Evolutionary conservation across 2,329 filamentous ascomycete genomes (phyloP).

Genomic region (Epichloe festucae): DNA sequence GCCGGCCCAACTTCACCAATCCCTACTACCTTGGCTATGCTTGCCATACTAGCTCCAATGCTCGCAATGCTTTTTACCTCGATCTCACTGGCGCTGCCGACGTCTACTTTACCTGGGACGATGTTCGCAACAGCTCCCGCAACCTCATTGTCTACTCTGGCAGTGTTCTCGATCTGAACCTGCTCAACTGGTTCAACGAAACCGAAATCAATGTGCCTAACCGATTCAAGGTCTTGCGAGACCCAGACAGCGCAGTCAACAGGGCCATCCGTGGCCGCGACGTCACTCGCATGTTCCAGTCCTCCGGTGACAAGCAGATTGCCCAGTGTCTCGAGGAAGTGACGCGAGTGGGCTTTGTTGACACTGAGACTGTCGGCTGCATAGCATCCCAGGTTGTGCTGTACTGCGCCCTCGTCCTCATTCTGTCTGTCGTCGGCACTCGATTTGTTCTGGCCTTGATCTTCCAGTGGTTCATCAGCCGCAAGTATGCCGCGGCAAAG

Average conservation of each 20-base stretch:
- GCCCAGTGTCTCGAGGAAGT: conserved; percentile 85
- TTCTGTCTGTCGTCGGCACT: conserved; percentile 72
- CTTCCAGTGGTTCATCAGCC: conserved; percentile 94
- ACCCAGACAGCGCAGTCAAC: conserved; percentile 48
- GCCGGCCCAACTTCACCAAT: conserved; percentile 57
- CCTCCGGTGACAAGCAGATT: conserved; percentile 61
- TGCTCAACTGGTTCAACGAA: conserved; percentile 82
- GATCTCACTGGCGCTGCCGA: conserved; percentile 58
- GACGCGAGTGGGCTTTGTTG: conserved; percentile 89
- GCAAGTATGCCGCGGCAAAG: conserved; percentile 70
- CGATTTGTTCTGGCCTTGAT: conserved; percentile 82
- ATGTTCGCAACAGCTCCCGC: conserved; percentile 75
- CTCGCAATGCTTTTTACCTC: conserved; percentile 64
- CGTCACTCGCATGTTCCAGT: conserved; percentile 78
- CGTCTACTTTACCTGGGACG: conserved; percentile 93
- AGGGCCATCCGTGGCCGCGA: conserved; percentile 66
- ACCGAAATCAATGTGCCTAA: conserved; percentile 63
- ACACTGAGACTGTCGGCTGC: conserved; percentile 91
- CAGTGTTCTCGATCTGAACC: conserved; percentile 78
- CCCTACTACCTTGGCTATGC: conserved; percentile 73
- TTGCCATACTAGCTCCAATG: conserved; percentile 65
- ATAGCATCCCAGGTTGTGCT: conserved; percentile 96
- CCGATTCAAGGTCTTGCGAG: conserved; percentile 67
- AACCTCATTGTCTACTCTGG: conserved; percentile 93
- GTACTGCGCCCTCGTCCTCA: conserved; percentile 84